phyloP scores from a whole-genome alignment of 345 rosid genomes.

The Fremontodendron californicum region DNA sequence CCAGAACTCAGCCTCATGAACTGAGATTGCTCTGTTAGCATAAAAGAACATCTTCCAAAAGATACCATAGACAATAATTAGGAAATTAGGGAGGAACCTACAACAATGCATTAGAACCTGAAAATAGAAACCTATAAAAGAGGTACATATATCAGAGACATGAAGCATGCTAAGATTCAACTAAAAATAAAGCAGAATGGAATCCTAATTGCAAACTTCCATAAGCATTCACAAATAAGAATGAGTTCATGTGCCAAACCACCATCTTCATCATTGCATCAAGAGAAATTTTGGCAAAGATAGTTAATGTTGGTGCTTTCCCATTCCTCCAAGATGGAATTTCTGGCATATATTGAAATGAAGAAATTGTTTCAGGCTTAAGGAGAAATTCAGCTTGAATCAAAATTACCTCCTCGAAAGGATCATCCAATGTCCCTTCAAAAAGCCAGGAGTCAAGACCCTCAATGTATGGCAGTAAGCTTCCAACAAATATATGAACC shows the following conservation, averaged over 20 bases:
- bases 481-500: slow-evolving; percentile 75
- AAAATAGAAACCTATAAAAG: background rate
- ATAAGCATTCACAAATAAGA: background rate
- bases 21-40: slow-evolving; percentile 58
- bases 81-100: background rate
- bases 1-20: slow-evolving; percentile 85
- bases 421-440: slow-evolving; percentile 86
- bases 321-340: background rate
- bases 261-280: background rate
- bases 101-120: background rate
- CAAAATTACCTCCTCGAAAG: slow-evolving; percentile 78
- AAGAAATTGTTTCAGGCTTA: slow-evolving; percentile 7
- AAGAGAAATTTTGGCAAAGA: background rate
- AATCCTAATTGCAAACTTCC: background rate
- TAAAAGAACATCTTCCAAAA: slow-evolving; percentile 69
- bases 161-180: background rate
- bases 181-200: background rate
- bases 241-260: background rate
- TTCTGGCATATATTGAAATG: background rate
- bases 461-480: slow-evolving; percentile 68
- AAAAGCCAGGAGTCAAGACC: slow-evolving; percentile 88
- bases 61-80: slow-evolving; percentile 4
- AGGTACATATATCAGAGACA: background rate
- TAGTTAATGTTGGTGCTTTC: background rate
- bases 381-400: slow-evolving; percentile 12